Evolutionary conservation across 2,329 filamentous ascomycete species (phyloP), one percentile per base, ranked within the genome.

Genomic region (Ceratocystis diversiconidia): DNA sequence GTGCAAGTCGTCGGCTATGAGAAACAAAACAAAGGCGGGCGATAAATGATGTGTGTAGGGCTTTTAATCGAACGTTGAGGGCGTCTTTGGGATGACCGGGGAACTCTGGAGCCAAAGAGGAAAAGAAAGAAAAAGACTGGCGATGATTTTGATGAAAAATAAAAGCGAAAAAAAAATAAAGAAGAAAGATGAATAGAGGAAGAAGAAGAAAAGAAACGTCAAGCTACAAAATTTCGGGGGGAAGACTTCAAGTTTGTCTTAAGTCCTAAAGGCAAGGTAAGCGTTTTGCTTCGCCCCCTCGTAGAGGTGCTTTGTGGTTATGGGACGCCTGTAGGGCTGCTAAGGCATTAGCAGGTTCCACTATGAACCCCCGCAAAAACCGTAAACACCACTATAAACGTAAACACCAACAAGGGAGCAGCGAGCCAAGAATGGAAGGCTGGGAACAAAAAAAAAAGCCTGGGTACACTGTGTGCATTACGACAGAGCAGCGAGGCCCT

Each of bases 131-230:
- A 64, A n/a, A 30, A 41, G 5, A 10, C 32, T 36, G 28, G 55
- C 55, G 55, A 59, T 59, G 55, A 30, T 59, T 59, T 36, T 30
- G 28, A 59, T 59, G 55, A 36, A 59, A n/a, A 59, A 59, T 22
- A 48, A 59, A 12, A 59, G 48, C 17, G 57, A 64, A 44, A 64
- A 44, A 64, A 30, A 59, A 57, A 43, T 32, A 57, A 57, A 57
- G n/a, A 64, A 64, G 50, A 57, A 64, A 64, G 19, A 64, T 36
- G 30, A 64, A 17, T 7, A 43, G n/a, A 57, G 50, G 10, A n/a
- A 57, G 17, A 25, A 57, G 43, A 59, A 64, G 19, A 59, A 36
- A n/a, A 44, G 22, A 25, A 59, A 28, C 43, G 10, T 15, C 4
- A n/a, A 50, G 50, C n/a, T 22, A 19, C 12, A 28, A 28, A 30